Evolutionary conservation across 345 rosid genomes (phyloP).

Genomic region (Barbarea vulgaris): DNA sequence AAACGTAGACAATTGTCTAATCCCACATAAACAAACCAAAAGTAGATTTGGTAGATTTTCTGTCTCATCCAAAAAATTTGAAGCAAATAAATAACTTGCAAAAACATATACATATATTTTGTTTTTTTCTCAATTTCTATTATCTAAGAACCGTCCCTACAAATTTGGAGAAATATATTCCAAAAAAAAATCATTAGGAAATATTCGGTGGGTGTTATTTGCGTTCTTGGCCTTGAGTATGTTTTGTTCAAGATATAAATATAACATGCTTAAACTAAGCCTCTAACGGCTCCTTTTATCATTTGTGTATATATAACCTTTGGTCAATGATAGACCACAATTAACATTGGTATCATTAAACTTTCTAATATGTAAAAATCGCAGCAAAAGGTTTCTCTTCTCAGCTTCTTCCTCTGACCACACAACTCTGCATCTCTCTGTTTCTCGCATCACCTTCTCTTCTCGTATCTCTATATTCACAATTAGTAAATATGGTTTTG

Average conservation of each 20-base stretch:
- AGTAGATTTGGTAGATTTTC: conserved; percentile 13
- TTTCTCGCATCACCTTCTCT: too few relatives aligned
- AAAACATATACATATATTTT: not conserved
- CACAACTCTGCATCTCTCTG: too few relatives aligned
- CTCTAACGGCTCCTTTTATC: too few relatives aligned
- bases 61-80: conserved; percentile 6
- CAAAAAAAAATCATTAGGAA: not conserved
- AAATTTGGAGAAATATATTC: not conserved
- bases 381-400: too few relatives aligned
- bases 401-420: too few relatives aligned
- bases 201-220: not conserved
- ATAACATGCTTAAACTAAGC: too few relatives aligned
- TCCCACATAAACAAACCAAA: conserved; percentile 20
- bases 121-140: not conserved
- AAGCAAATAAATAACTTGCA: not conserved
- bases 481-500: too few relatives aligned
- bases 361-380: too few relatives aligned
- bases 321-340: too few relatives aligned
- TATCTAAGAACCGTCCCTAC: not conserved
- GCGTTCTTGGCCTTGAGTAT: not conserved
- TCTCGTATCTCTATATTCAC: too few relatives aligned
- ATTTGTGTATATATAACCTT: too few relatives aligned
- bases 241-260: not conserved
- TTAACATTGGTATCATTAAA: too few relatives aligned
- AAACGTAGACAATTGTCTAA: conserved; percentile 12